Base-by-base conservation (phyloP, 2,329 filamentous ascomycete genomes). In the Xylaria arbuscula region DNA sequence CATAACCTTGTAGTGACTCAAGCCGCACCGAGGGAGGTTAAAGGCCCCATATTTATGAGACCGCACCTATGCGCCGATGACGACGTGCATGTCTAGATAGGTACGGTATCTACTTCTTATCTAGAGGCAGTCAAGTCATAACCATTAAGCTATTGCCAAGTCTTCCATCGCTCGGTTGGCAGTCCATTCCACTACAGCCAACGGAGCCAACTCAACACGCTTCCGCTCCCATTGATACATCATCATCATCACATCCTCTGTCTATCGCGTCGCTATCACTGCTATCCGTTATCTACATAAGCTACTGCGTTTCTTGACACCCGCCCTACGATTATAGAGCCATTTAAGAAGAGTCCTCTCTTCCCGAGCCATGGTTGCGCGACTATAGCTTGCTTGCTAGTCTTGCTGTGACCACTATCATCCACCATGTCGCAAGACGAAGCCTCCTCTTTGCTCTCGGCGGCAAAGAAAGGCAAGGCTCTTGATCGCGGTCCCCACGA, bases 401-500 rank as follows among this genome's bases (percentile, higher is more conserved):
- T 57, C 61, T 22, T 45, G 42, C 62, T 11, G 36, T 62, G 48
- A 47, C 42, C 28, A 56, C 13, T 19, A 15, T 34, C 54, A 60
- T 60, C 61, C 22, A 67, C 40, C 36, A 70, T 71, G 69, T 60
- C 67, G 28, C 55, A 62, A 34, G 69, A 67, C 54, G 67, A 71
- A 56, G 28, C 59, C 40, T 66, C 66, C 17, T 58, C 66, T 42
- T 65, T 71, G 65, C 61, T 69, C 13, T 56, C 62, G 19, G 61
- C 69, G 28, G 76, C 79, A 42, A 73, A 69, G 53, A 78, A 75
- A 40, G 72, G 73, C 53, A 78, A 75, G 57, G 55, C 55, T 34
- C 54, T 51, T 5, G 77, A 70, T 22, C 71, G 38, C 60, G 77
- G 72, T 68, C 62, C 45, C 19, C 59, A 76, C 19, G 73, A 73